Evolutionary conservation across 352 stramenopile species (phyloP), one percentile per base, ranked within the genome.

Genomic region (Aphanomyces invadans): DNA sequence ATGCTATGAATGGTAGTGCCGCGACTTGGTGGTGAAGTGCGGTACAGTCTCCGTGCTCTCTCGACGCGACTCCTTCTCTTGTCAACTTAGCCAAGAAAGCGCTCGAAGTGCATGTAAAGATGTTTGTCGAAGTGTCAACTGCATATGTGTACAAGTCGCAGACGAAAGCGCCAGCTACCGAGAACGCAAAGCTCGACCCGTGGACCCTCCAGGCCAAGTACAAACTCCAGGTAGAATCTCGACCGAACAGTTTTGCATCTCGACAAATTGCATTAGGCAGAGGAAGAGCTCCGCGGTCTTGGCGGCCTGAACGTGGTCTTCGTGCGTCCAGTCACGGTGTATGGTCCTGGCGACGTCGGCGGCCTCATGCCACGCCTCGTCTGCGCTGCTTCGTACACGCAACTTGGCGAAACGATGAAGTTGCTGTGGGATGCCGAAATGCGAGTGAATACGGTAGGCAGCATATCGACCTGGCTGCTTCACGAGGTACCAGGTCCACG

Each of bases 81-180:
- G 21, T 17, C n/a, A 25, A 53, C 25, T 42, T 69, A 80, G 81
- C 81, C 33, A 78, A 81, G 53, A 89, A 89, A 67, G 81, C 78
- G 5, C 70, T 82, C 32, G 76, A 81, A 44, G 60, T 90, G 52
- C 74, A 80, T 12, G 78, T 93, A n/a, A 88, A 87, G 62, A 79
- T 83, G 29, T 93, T 81, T 62, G 67, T 95, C 63, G 86, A 95
- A 73, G 82, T 95, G 17, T 95, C 86, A 21, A 93, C 86, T 25
- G 82, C 81, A n/a, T 90, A 90, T 54, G 84, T 95, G 53, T 95
- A 95, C 79, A 92, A 91, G 68, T 92, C 84, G 26, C 83, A 92
- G 68, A 73, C 76, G 0, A 92, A 92, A 68, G 46, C 77, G 19
- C 76, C 86, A 0, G 86, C 84, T 2, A 73, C 71, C 11, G 86